These are phyloP conservation scores for Pyrus bretschneideri DNA, from an alignment of 306 rosid genomes.

Conservation along the genomic window DNA sequence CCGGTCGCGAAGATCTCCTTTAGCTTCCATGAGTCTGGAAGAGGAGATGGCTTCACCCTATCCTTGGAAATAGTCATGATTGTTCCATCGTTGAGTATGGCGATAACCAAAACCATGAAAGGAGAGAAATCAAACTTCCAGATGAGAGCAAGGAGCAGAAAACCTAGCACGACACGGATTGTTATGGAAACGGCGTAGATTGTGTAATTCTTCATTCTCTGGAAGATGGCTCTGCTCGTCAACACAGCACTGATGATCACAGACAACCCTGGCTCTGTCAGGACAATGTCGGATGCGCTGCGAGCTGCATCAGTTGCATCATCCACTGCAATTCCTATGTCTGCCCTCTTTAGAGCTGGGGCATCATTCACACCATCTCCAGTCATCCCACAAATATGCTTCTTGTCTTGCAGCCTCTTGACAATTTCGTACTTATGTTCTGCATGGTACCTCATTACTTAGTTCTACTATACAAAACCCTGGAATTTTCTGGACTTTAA, in stretches of 20 bases:
- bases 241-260: slow-evolving; percentile 81
- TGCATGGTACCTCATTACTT: slow-evolving; percentile 20
- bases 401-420: slow-evolving; percentile 68
- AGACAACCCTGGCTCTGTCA: slow-evolving; percentile 88
- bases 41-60: slow-evolving; percentile 88
- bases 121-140: slow-evolving; percentile 94
- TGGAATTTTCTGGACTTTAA: background rate
- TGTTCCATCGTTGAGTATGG: slow-evolving; percentile 87
- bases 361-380: slow-evolving; percentile 98
- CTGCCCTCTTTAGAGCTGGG: slow-evolving; percentile 79
- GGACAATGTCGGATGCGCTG: slow-evolving; percentile 84
- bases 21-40: slow-evolving; percentile 90
- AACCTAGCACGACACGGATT: slow-evolving; percentile 73
- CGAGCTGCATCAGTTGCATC: slow-evolving; percentile 95
- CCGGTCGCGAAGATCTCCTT: slow-evolving; percentile 84
- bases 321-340: slow-evolving; percentile 90
- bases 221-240: slow-evolving; percentile 89
- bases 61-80: slow-evolving; percentile 95
- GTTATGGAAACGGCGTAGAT: slow-evolving; percentile 89
- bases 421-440: slow-evolving; percentile 93
- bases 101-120: slow-evolving; percentile 86
- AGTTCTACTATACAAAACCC: background rate
- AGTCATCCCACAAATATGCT: slow-evolving; percentile 88
- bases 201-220: slow-evolving; percentile 92
- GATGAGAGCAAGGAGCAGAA: slow-evolving; percentile 73